Evolutionary conservation across 2,329 filamentous ascomycete genomes (phyloP).

Genomic region (Apiospora saccharicola): DNA sequence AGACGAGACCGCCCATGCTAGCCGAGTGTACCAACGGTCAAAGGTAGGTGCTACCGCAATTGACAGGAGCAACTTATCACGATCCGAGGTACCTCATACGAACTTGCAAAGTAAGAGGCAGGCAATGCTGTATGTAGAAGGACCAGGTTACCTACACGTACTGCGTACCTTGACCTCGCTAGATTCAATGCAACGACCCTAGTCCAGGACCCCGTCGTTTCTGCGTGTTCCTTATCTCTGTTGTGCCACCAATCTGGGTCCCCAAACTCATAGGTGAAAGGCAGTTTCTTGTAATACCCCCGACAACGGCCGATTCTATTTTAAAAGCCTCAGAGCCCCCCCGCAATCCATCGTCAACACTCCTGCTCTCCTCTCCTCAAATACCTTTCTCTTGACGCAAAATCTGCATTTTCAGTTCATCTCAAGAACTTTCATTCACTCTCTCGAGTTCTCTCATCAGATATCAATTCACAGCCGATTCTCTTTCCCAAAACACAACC

Average conservation of each 20-base stretch:
- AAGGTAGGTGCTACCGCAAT: background rate
- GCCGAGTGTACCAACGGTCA: background rate
- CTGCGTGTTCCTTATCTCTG: slow-evolving; percentile 19
- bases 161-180: too few species aligned
- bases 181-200: slow-evolving; percentile 14
- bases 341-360: background rate
- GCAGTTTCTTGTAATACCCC: slow-evolving; percentile 16
- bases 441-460: background rate
- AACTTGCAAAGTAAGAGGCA: background rate
- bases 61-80: slow-evolving; percentile 2
- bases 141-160: background rate
- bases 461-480: background rate
- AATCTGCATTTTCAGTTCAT: slow-evolving; percentile 2
- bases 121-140: background rate
- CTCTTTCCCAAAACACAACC: slow-evolving; percentile 23
- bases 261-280: slow-evolving; percentile 1
- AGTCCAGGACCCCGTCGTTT: slow-evolving; percentile 18
- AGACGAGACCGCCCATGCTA: background rate
- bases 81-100: slow-evolving; percentile 5
- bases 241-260: slow-evolving; percentile 22
- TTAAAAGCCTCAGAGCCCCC: slow-evolving; percentile 24
- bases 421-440: slow-evolving; percentile 17
- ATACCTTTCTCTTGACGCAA: background rate
- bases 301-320: slow-evolving; percentile 23
- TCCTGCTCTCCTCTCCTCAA: slow-evolving; percentile 14